phyloP scores from a whole-genome alignment of 257 asterid species.

The Lycium ferocissimum region DNA sequence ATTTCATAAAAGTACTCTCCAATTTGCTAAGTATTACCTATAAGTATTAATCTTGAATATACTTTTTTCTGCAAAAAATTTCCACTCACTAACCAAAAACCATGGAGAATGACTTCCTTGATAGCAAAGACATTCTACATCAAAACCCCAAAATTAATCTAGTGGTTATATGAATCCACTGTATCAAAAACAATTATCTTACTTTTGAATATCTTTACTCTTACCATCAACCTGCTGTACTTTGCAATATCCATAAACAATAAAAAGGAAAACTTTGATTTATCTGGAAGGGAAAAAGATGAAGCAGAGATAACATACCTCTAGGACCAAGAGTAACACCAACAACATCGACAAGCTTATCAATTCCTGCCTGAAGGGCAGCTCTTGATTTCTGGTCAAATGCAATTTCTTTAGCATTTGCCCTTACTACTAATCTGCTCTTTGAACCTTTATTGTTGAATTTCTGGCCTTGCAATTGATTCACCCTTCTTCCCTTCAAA shows the following conservation, averaged over 20 bases:
- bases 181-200: background rate
- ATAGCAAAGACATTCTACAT: background rate
- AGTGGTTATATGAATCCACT: background rate
- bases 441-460: conserved; percentile 55
- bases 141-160: background rate
- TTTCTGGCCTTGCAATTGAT: conserved; percentile 69
- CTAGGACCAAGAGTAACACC: conserved; percentile 97
- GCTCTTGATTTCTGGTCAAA: conserved; percentile 89
- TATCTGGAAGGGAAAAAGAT: background rate
- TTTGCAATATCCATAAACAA: background rate
- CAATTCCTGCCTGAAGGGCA: conserved; percentile 94
- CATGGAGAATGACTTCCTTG: background rate
- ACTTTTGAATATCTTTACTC: background rate
- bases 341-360: conserved; percentile 91
- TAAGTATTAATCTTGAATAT: background rate
- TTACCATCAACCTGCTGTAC: background rate
- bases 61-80: background rate
- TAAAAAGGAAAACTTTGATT: background rate
- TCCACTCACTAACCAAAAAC: background rate
- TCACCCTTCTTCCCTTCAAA: conserved; percentile 60
- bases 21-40: too few relatives aligned
- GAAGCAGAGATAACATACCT: conserved; percentile 51
- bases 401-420: conserved; percentile 87
- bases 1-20: too few relatives aligned
- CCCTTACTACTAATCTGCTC: conserved; percentile 78